Base-by-base conservation (phyloP, 1,139 yeast species). In the Pichia sp. region DNA sequence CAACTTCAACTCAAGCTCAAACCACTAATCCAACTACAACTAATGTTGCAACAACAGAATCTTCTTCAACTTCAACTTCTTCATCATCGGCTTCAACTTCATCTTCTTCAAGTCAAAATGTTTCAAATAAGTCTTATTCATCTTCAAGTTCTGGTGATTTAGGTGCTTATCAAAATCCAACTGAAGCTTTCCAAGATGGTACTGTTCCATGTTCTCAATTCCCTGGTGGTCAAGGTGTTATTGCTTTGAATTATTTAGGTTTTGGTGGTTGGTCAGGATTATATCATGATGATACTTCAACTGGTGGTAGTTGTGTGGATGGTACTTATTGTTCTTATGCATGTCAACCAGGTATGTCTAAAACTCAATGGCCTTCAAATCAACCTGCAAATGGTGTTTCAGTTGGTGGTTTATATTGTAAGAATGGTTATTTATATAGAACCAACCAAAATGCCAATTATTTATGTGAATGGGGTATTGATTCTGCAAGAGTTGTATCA, bases 221-320 rank as follows among this genome's bases (percentile, higher is more conserved):
- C 81, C 97, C 97, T 64, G 67, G 82, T 30, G 96, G 95, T 55
- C 78, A 87, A 63, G 97, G 97, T 74, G 96, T 92, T 51, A 73
- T 92, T 59, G 65, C 90, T 37, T 70, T 90, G 45, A 85, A 84
- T 69, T 83, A 87, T 82, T 41, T 59, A 16, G 82, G 73, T 52
- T 73, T 72, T 54, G 87, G 86, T 58, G 92, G 92, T 53, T 84
- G 78, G 80, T 73, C 92, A 40, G 82, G 87, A 62, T 69, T 83
- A 56, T 80, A 80, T 71, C 77, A 78, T 62, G 64, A 71, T 58
- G 85, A 84, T 60, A 79, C 87, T 49, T 81, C 87, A 49, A 74
- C 83, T 49, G 66, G 65, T 48, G 66, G 65, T 37, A 62, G 71
- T 39, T 84, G 94, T 73, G 63, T 72, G 54, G 89, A 82, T 51